These are phyloP conservation scores for Myotisia sp. DNA, from an alignment of 2,329 filamentous ascomycete species.

Conservation along the genomic window DNA sequence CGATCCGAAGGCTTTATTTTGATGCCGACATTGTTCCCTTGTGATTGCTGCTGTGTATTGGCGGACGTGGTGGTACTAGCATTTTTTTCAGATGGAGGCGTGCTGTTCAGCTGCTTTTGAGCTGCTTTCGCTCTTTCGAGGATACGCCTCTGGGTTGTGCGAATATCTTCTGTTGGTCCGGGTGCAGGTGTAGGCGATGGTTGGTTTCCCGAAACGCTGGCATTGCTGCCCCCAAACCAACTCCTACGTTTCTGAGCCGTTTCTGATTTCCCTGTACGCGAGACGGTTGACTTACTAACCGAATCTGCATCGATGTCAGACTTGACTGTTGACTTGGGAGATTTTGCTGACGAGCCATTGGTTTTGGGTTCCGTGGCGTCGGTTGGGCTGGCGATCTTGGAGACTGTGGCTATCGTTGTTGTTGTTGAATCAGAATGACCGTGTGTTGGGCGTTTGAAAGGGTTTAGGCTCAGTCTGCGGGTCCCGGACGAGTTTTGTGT, in stretches of 20 bases:
- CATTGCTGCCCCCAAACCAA: constrained; percentile 23
- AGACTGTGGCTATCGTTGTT: constrained; percentile 13
- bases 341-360: no score
- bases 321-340: constrained; percentile 10
- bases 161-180: constrained; percentile 14
- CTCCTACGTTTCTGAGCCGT: constrained; percentile 23
- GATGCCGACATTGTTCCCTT: constrained; percentile 4
- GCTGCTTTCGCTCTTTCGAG: constrained; percentile 11
- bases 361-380: no score
- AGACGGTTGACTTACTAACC: constrained; percentile 23
- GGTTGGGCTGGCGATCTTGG: no score
- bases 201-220: neutral
- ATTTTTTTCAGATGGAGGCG: neutral
- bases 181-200: constrained; percentile 2
- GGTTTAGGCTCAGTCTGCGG: constrained; percentile 29
- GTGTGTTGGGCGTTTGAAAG: constrained; percentile 29
- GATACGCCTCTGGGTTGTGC: constrained; percentile 13
- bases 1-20: neutral
- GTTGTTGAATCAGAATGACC: constrained; percentile 23
- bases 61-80: neutral
- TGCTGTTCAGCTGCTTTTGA: constrained; percentile 1
- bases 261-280: constrained; percentile 22
- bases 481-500: constrained; percentile 27
- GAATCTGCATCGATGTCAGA: constrained; percentile 22
- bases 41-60: constrained; percentile 1